phyloP scores from a whole-genome alignment of 2,329 filamentous ascomycete species.

The Calonectria pseudoturangicola region DNA sequence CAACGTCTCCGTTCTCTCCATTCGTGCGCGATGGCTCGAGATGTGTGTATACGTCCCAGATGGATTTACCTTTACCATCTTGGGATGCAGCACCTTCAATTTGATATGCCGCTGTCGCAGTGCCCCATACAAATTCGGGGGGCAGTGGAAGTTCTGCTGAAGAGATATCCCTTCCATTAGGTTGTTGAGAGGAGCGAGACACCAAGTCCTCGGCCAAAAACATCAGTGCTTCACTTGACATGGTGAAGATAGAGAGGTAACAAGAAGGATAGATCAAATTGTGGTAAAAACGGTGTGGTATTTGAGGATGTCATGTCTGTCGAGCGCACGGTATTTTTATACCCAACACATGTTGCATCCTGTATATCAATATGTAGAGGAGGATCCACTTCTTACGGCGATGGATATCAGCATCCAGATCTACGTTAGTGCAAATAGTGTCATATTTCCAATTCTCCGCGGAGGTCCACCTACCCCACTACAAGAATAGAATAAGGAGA shows the following conservation, averaged over 20 bases:
- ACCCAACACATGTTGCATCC: too few relatives aligned
- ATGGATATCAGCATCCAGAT: neutral
- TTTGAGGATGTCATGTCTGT: too few relatives aligned
- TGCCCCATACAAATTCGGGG: slow-evolving; percentile 60
- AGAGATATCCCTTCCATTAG: slow-evolving; percentile 5
- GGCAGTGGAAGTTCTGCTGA: slow-evolving; percentile 51
- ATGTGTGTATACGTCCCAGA: slow-evolving; percentile 61
- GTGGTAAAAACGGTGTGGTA: too few relatives aligned
- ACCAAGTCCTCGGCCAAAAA: slow-evolving; percentile 26
- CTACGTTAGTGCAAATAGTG: neutral
- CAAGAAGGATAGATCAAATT: neutral
- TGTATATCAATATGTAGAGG: too few relatives aligned
- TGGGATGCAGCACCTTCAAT: slow-evolving; percentile 59
- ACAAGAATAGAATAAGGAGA: neutral
- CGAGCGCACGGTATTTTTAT: too few relatives aligned
- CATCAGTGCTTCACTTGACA: slow-evolving; percentile 32
- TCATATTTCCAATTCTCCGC: neutral
- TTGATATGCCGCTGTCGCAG: slow-evolving; percentile 61
- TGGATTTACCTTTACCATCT: slow-evolving; percentile 61
- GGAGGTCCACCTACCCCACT: neutral
- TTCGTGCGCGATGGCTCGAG: slow-evolving; percentile 59
- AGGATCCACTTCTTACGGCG: neutral
- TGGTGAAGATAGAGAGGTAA: neutral
- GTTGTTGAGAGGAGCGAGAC: neutral
- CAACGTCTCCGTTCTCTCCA: slow-evolving; percentile 65